Percentiles rank a stretch among this genome's conserved stretches.
Conservation (phyloP, 441 rosid species). For the Hura crepitans region DNA sequence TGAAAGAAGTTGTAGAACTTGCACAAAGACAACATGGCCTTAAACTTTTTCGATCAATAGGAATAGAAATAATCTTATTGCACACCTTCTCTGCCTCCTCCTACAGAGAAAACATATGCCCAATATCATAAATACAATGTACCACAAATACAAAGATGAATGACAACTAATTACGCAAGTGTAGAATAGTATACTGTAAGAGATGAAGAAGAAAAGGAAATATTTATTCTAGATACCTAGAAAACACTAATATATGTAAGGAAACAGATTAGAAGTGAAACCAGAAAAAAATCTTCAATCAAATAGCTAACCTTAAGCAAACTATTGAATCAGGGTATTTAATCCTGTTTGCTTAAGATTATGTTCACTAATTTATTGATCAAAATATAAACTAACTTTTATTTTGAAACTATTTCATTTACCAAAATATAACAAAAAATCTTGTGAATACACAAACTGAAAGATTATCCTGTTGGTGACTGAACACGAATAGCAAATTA, state of each 20-base stretch:
- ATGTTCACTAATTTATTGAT: background rate
- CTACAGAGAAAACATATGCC: conserved; percentile 35
- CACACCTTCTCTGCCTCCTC: conserved; percentile 63
- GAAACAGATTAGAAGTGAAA: background rate
- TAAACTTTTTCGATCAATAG: conserved; percentile 35
- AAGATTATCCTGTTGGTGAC: background rate
- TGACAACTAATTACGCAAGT: background rate
- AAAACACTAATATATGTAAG: background rate
- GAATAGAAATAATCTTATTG: conserved; percentile 41
- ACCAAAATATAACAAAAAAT: background rate
- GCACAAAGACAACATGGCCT: conserved; percentile 49
- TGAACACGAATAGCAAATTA: too few relatives aligned
- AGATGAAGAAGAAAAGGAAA: background rate
- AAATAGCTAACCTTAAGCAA: background rate
- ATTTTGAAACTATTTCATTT: background rate
- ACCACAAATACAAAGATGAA: background rate
- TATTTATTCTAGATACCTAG: background rate
- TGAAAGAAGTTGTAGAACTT: conserved; percentile 47
- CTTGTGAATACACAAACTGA: background rate
- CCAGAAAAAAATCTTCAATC: background rate
- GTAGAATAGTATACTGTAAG: background rate
- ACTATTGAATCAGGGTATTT: background rate
- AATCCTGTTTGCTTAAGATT: background rate
- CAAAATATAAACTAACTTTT: background rate
- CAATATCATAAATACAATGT: background rate